These are phyloP conservation scores for Pelargonium australe DNA, from an alignment of 441 rosid species.

Conservation along the genomic window DNA sequence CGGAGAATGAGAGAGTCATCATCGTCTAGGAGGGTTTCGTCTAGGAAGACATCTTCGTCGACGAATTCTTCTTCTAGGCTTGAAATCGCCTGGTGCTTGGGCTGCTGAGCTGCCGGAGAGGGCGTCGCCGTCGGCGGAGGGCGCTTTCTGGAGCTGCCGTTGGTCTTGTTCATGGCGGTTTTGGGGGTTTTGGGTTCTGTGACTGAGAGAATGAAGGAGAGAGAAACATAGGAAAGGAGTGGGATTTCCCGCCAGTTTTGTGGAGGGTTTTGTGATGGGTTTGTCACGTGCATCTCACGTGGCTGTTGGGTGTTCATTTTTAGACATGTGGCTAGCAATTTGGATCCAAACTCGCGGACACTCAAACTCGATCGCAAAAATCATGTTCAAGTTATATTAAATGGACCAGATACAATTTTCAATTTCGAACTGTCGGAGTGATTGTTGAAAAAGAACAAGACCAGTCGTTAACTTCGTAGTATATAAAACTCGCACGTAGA, in stretches of 20 bases:
- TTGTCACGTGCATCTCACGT: not conserved
- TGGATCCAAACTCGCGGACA: too few relatives aligned
- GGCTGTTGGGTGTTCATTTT: not conserved
- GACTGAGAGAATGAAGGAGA: not conserved
- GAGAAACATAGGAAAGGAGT: slow-evolving; percentile 10
- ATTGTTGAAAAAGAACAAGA: too few relatives aligned
- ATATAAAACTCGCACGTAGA: too few relatives aligned
- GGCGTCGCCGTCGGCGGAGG: slow-evolving; percentile 43
- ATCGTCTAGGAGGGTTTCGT: slow-evolving; percentile 67
- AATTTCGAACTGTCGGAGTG: too few relatives aligned
- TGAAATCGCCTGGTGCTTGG: slow-evolving; percentile 45
- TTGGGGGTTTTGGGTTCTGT: not conserved
- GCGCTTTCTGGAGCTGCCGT: slow-evolving; percentile 49
- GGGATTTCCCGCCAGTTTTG: slow-evolving; percentile 38
- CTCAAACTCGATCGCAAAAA: too few relatives aligned
- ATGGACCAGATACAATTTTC: too few relatives aligned
- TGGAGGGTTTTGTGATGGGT: not conserved
- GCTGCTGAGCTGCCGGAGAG: slow-evolving; percentile 30
- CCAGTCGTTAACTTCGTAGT: too few relatives aligned
- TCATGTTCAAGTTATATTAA: too few relatives aligned
- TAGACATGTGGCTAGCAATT: too few relatives aligned
- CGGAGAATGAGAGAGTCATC: slow-evolving; percentile 67
- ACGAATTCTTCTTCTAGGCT: slow-evolving; percentile 58
- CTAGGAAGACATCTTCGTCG: slow-evolving; percentile 77
- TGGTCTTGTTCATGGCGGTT: slow-evolving; percentile 33